Conservation (phyloP, 192 early-diverging fungal species). For the Backusella tuberculispora region DNA sequence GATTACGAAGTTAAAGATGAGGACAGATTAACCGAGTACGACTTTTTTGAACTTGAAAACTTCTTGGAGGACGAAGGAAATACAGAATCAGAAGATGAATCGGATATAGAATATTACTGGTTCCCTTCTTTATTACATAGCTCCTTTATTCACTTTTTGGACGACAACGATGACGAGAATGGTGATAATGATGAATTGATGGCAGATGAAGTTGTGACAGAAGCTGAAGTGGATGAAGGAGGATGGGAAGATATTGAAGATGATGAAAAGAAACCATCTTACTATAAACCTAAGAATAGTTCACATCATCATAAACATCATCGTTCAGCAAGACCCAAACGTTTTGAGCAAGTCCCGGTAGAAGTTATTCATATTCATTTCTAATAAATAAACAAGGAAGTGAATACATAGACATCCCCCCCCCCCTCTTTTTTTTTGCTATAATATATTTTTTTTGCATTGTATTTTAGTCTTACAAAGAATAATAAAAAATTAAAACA, state of each 20-base stretch:
- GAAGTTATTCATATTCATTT: conserved; percentile 13
- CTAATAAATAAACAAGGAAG: not conserved
- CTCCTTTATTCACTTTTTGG: conserved; percentile 19
- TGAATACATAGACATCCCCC: not conserved
- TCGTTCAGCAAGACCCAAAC: not conserved
- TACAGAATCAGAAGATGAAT: conserved; percentile 12
- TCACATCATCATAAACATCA: not conserved
- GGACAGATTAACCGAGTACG: not conserved
- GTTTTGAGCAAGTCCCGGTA: not conserved
- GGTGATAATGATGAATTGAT: not conserved
- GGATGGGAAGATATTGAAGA: conserved; percentile 4
- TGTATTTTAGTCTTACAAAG: too few relatives aligned
- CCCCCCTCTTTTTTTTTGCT: not conserved
- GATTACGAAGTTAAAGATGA: conserved; percentile 9
- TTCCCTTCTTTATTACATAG: conserved; percentile 22
- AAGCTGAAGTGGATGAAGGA: not conserved
- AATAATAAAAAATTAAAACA: too few relatives aligned
- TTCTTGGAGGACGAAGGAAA: not conserved
- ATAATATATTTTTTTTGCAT: too few relatives aligned
- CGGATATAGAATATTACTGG: conserved; percentile 21
- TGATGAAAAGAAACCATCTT: not conserved
- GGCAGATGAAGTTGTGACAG: not conserved
- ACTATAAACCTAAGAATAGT: not conserved
- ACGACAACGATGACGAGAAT: not conserved
- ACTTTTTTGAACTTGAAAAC: conserved; percentile 6